Evolutionary conservation across 768 basidiomycete genomes (phyloP).

Genomic region (Naganishia onofrii): DNA sequence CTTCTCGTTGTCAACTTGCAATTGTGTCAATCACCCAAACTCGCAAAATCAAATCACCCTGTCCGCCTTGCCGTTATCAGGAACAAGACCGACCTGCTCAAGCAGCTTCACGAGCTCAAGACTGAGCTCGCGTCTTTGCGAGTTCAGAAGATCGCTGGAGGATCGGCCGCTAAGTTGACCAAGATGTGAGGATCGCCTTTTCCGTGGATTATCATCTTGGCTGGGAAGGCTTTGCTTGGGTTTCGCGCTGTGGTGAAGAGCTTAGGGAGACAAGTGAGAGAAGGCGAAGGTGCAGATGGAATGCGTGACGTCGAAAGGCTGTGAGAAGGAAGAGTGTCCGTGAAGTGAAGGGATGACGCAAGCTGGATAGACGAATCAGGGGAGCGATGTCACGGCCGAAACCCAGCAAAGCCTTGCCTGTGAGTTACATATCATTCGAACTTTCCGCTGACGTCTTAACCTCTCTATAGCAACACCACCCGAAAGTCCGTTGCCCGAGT

Average conservation of each 20-base stretch:
- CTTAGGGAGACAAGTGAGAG: background rate
- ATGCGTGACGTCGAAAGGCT: background rate
- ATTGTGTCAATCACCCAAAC: background rate
- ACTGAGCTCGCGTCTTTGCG: slow-evolving; percentile 86
- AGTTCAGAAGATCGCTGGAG: slow-evolving; percentile 97
- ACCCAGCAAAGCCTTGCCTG: background rate
- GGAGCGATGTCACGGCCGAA: background rate
- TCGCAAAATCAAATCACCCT: background rate
- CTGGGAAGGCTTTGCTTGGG: background rate
- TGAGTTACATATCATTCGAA: slow-evolving; percentile 10
- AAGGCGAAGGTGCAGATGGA: background rate
- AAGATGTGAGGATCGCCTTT: slow-evolving; percentile 74
- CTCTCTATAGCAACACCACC: slow-evolving; percentile 69
- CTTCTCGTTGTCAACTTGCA: background rate
- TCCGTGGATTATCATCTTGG: background rate
- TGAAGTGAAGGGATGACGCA: background rate
- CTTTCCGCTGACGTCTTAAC: background rate
- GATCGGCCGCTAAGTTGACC: slow-evolving; percentile 90
- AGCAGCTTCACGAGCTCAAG: slow-evolving; percentile 92
- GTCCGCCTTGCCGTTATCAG: slow-evolving; percentile 53
- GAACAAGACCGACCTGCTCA: slow-evolving; percentile 93
- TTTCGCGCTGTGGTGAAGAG: background rate
- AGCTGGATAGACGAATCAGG: background rate
- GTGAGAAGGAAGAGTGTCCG: background rate
- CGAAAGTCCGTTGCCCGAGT: slow-evolving; percentile 99